Evolutionary conservation across 768 basidiomycete genomes (phyloP).

Genomic region (Fomitopsis pulvina): DNA sequence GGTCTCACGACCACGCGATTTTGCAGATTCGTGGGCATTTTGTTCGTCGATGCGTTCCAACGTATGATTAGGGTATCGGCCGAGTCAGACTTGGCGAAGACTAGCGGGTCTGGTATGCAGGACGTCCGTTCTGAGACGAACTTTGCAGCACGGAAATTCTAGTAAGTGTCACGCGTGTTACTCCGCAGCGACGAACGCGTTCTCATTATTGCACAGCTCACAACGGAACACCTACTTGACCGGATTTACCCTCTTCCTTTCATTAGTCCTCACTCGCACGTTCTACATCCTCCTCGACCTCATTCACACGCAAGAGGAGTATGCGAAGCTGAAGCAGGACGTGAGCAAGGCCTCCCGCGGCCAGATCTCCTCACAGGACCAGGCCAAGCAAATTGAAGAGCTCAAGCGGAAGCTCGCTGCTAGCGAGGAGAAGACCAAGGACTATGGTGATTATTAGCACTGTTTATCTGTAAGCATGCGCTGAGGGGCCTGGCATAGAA

Average conservation of each 20-base stretch:
- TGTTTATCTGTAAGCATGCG: neutral
- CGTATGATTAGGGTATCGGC: conserved; percentile 81
- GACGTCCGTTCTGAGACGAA: conserved; percentile 81
- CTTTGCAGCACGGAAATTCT: conserved; percentile 89
- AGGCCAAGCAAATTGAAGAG: conserved; percentile 51
- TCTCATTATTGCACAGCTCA: conserved; percentile 40
- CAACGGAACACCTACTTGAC: conserved; percentile 92
- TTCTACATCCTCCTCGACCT: conserved; percentile 92
- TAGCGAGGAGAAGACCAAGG: conserved; percentile 51
- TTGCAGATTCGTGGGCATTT: conserved; percentile 69
- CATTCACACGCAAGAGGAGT: conserved; percentile 84
- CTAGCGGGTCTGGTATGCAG: conserved; percentile 38
- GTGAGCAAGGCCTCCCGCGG: conserved; percentile 25
- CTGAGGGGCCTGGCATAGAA: conserved; percentile 32
- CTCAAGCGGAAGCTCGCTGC: conserved; percentile 63
- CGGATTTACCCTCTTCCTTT: conserved; percentile 92
- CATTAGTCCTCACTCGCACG: conserved; percentile 86
- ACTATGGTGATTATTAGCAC: conserved; percentile 26
- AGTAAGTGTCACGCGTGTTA: conserved; percentile 36
- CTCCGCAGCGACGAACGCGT: neutral
- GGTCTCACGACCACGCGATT: too few relatives aligned
- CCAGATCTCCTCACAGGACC: conserved; percentile 27
- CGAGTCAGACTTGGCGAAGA: conserved; percentile 63
- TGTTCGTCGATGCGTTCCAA: conserved; percentile 90
- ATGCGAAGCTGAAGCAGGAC: conserved; percentile 70